phyloP scores from a whole-genome alignment of 495 filamentous ascomycete species.

The Hypomontagnella monticulosa region DNA sequence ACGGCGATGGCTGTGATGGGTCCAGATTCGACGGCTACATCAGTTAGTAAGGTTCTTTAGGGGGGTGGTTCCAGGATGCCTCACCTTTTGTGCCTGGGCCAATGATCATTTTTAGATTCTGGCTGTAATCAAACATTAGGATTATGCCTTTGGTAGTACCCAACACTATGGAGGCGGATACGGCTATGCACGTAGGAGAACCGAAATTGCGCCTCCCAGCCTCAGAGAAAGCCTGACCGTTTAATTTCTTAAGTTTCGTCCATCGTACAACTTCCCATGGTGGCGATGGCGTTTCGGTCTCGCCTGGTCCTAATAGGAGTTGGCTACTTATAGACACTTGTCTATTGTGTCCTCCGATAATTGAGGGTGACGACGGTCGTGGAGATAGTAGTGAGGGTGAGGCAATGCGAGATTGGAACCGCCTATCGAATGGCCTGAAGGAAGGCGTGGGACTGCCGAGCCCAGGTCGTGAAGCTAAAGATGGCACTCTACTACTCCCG shows the following conservation, averaged over 20 bases:
- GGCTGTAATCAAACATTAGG: constrained; percentile 95
- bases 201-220: constrained; percentile 92
- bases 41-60: constrained; percentile 34
- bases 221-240: constrained; percentile 92
- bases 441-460: constrained; percentile 74
- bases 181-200: constrained; percentile 86
- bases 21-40: constrained; percentile 85
- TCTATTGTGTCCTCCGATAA: constrained; percentile 77
- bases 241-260: constrained; percentile 92
- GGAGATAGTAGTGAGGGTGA: constrained; percentile 65
- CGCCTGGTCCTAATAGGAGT: constrained; percentile 64
- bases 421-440: constrained; percentile 90
- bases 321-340: constrained; percentile 74
- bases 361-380: constrained; percentile 80
- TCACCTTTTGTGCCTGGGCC: constrained; percentile 92
- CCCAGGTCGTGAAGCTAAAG: constrained; percentile 57
- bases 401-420: constrained; percentile 87
- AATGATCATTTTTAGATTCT: constrained; percentile 91
- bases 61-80: constrained; percentile 24
- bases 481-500: constrained; percentile 67
- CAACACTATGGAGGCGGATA: constrained; percentile 88
- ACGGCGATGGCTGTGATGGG: constrained; percentile 87
- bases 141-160: constrained; percentile 95
- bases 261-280: constrained; percentile 98
- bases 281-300: constrained; percentile 71